Conservation (phyloP, 352 stramenopile genomes). For the Plasmopara muralis region DNA sequence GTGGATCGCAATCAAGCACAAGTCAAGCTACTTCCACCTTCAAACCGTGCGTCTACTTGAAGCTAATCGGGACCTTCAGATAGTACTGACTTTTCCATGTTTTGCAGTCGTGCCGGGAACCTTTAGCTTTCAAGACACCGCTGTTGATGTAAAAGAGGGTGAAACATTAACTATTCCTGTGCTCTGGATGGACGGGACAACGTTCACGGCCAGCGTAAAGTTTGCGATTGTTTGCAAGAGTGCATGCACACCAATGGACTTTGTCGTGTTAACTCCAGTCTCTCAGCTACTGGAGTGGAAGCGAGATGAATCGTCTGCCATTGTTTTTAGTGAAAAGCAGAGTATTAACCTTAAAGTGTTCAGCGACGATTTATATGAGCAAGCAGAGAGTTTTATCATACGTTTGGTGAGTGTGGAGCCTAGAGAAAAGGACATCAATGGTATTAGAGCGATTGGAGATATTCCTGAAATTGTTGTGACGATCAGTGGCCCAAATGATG, state of each 20-base stretch:
- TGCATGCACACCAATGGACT: constrained; percentile 40
- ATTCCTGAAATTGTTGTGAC: constrained; percentile 40
- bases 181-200: constrained; percentile 53
- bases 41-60: constrained; percentile 34
- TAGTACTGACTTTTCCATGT: not conserved
- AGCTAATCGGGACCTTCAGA: not conserved
- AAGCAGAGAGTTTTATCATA: constrained; percentile 41
- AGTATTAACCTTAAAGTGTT: constrained; percentile 39
- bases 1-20: constrained; percentile 33
- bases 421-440: constrained; percentile 15
- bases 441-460: constrained; percentile 31
- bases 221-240: constrained; percentile 44
- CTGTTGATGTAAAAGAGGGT: constrained; percentile 31
- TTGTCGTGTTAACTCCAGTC: constrained; percentile 27
- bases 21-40: constrained; percentile 41
- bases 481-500: constrained; percentile 59
- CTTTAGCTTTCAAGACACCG: constrained; percentile 42
- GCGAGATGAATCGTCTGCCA: constrained; percentile 18
- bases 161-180: constrained; percentile 40
- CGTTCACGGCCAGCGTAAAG: constrained; percentile 27
- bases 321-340: constrained; percentile 15
- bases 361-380: constrained; percentile 48
- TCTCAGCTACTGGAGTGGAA: constrained; percentile 38
- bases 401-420: constrained; percentile 29
- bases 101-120: constrained; percentile 38